Evolutionary conservation across 352 stramenopile genomes (phyloP).

Genomic region (Globisporangium recalcitrans): DNA sequence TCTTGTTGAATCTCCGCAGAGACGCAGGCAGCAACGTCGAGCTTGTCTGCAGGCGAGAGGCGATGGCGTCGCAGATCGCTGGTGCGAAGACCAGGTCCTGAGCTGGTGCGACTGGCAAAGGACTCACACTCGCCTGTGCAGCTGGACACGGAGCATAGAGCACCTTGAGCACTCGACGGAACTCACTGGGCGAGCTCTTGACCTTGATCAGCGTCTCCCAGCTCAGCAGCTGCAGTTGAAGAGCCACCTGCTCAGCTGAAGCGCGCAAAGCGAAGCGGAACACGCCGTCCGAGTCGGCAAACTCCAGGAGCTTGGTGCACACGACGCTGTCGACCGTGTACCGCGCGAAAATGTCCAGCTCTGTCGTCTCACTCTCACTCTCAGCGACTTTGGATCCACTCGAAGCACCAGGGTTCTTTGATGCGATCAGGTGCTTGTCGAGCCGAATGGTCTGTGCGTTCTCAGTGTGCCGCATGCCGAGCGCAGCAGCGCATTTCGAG

Average conservation of each 20-base stretch:
- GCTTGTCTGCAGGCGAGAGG: slow-evolving; percentile 35
- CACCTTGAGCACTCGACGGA: slow-evolving; percentile 66
- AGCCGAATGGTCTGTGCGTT: slow-evolving; percentile 44
- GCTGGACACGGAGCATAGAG: slow-evolving; percentile 19
- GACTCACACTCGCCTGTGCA: not conserved
- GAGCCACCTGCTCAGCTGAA: not conserved
- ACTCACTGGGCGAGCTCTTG: slow-evolving; percentile 17
- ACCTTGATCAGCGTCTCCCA: slow-evolving; percentile 65
- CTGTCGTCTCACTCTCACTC: not conserved
- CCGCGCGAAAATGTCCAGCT: slow-evolving; percentile 42
- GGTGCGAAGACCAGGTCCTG: slow-evolving; percentile 32
- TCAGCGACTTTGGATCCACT: not conserved
- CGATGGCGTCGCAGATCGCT: slow-evolving; percentile 28
- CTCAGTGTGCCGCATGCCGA: slow-evolving; percentile 39
- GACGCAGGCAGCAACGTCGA: slow-evolving; percentile 44
- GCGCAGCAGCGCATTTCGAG: slow-evolving; percentile 25
- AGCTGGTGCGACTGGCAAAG: slow-evolving; percentile 16
- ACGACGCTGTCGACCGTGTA: slow-evolving; percentile 78
- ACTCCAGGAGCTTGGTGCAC: slow-evolving; percentile 55
- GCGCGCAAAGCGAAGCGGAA: slow-evolving; percentile 53
- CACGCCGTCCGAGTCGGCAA: slow-evolving; percentile 62
- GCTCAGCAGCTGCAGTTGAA: slow-evolving; percentile 50
- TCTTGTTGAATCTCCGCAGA: slow-evolving; percentile 45
- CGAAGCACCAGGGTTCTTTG: slow-evolving; percentile 2
- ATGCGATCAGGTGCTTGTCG: slow-evolving; percentile 52